phyloP scores from a whole-genome alignment of 139 green algal species.

The Axilococcus clingmanii region DNA sequence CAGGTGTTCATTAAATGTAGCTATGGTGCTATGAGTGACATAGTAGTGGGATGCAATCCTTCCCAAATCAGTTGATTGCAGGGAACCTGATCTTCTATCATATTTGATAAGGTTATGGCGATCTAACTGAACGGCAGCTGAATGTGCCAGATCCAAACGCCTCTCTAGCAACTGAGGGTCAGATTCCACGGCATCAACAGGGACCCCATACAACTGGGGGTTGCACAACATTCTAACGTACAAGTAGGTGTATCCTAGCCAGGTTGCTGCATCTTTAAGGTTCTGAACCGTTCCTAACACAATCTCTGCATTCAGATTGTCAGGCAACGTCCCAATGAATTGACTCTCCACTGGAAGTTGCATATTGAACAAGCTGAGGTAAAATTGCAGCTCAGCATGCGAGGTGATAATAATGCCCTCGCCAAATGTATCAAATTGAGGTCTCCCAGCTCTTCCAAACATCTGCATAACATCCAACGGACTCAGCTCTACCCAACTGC shows the following conservation, averaged over 20 bases:
- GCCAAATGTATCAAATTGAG: slow-evolving; percentile 92
- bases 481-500: slow-evolving; percentile 82
- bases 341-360: slow-evolving; percentile 98
- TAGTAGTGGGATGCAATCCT: slow-evolving; percentile 99
- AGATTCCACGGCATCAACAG: slow-evolving; percentile 54
- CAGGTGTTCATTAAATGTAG: slow-evolving; percentile 94
- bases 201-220: slow-evolving; percentile 84
- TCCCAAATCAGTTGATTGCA: slow-evolving; percentile 49
- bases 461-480: slow-evolving; percentile 99
- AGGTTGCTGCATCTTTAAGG: slow-evolving; percentile 70
- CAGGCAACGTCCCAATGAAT: slow-evolving; percentile 71
- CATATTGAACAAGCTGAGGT: slow-evolving; percentile 95
- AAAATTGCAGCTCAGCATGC: slow-evolving; percentile 94
- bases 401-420: slow-evolving; percentile 95
- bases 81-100: slow-evolving; percentile 75
- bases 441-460: slow-evolving; percentile 90
- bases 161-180: slow-evolving; percentile 65
- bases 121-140: slow-evolving; percentile 76
- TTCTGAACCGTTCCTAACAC: slow-evolving; percentile 83
- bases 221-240: slow-evolving; percentile 95
- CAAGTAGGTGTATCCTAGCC: slow-evolving; percentile 92
- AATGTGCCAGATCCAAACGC: slow-evolving; percentile 85
- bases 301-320: slow-evolving; percentile 96
- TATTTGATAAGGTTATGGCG: slow-evolving; percentile 88
- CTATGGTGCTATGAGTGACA: slow-evolving; percentile 84